Percentiles rank a stretch among this genome's conserved stretches.
These are phyloP conservation scores for Metarhizium guizhouense DNA, from an alignment of 2,329 filamentous ascomycete genomes.

Conservation along the genomic window DNA sequence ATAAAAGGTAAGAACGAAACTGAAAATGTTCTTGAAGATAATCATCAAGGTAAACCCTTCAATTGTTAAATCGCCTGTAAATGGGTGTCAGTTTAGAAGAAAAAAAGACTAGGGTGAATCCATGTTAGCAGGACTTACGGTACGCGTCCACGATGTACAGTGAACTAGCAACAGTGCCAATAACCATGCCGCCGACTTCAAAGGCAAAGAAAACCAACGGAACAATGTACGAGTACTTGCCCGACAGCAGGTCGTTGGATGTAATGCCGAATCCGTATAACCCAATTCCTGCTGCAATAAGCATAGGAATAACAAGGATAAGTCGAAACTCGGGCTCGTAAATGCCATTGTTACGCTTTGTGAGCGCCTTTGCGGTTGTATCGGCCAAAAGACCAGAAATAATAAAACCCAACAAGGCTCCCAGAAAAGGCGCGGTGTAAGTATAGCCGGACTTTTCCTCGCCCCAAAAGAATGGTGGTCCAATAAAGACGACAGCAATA, in stretches of 20 bases:
- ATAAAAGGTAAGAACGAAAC: slow-evolving; percentile 73
- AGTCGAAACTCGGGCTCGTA: slow-evolving; percentile 92
- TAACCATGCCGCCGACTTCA: slow-evolving; percentile 83
- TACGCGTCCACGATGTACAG: slow-evolving; percentile 92
- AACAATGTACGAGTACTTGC: slow-evolving; percentile 59
- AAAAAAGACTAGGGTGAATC: slow-evolving; percentile 5
- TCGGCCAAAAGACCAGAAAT: slow-evolving; percentile 70
- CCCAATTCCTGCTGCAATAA: slow-evolving; percentile 68
- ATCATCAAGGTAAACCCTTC: slow-evolving; percentile 86
- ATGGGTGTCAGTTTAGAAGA: neutral
- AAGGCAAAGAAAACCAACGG: slow-evolving; percentile 77
- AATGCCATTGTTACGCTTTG: slow-evolving; percentile 64
- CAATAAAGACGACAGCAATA: slow-evolving; percentile 72
- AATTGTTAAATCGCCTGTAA: slow-evolving; percentile 63
- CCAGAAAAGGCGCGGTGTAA: slow-evolving; percentile 78
- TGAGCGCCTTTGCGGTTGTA: slow-evolving; percentile 60
- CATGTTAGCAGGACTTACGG: slow-evolving; percentile 35
- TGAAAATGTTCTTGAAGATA: slow-evolving; percentile 93
- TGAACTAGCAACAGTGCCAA: slow-evolving; percentile 76
- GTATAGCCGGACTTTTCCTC: slow-evolving; percentile 78
- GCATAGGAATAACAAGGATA: slow-evolving; percentile 71
- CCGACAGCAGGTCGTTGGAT: slow-evolving; percentile 44
- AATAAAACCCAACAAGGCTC: slow-evolving; percentile 67
- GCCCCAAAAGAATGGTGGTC: slow-evolving; percentile 71
- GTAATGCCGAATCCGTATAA: slow-evolving; percentile 80